Evolutionary conservation across 2,329 filamentous ascomycete species (phyloP), one percentile per base, ranked within the genome.

Genomic region (Apiospora arundinis): DNA sequence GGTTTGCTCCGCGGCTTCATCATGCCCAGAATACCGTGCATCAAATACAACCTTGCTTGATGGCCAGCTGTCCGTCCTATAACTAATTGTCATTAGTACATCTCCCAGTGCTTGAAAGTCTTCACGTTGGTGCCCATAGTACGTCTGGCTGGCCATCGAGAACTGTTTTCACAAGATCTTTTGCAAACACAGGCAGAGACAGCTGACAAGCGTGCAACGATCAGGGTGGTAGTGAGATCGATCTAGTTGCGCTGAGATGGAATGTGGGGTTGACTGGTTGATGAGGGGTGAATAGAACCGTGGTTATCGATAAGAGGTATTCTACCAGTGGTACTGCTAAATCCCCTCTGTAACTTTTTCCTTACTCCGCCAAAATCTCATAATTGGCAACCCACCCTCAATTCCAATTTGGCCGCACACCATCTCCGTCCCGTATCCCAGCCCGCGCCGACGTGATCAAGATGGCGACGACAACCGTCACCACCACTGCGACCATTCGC

Each of bases 401-500:
- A 67, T 44, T 67, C 65, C 25, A 67, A n/a, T 60, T 60, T 60
- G 52, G 52, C 21, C 52, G 3, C 14, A 46, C 40, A 45, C 45
- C 28, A 28, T 46, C 42, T 32, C 40, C 40, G 28, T n/a, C 66
- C 66, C 28, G 45, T 12, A 45, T 45, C 45, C 28, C 14, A 45
- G 40, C 66, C 21, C 56, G 21, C 37, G 32, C 56, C 32, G 32
- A 63, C 56, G 68, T 60, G 44, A 28, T 37, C 65, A 66, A 23
- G 40, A 71, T 73, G 72, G 45, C 45, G 48, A 75, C 67, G 70
- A 95, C 95, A 86, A 92, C 92, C 66, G 85, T 83, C 37, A 86
- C 82, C 73, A 90, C 93, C 87, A 90, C 92, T 75, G 91, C 87
- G 52, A 84, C 86, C 73, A 86, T 89, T 52, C 92, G 91, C 77